Evolutionary conservation across 805 yeast species (phyloP), one percentile per base, ranked within the genome.

Genomic region (Diddensiella santjacobensis): DNA sequence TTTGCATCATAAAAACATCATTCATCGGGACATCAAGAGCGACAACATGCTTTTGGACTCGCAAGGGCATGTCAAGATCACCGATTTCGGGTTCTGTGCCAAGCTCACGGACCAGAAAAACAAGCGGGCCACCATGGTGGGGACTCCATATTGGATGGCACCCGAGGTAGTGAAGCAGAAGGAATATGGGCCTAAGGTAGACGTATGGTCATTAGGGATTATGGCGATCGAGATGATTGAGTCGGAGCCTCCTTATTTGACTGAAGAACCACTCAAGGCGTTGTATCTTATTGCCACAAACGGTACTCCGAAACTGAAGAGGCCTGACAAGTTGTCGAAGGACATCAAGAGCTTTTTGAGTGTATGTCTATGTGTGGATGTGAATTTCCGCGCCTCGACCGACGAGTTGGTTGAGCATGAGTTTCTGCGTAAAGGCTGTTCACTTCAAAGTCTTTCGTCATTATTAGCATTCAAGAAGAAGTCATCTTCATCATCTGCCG

Each of bases 111-210:
- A 84, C 55, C 77, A 79, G 47, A 84, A 86, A 55, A 72, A 85
- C 47, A 90, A 91, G 66, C 81, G 99, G 65, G 89, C 96, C 2
- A 93, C 99, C 3, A 88, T 93, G 96, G 99, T 93, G 15, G 99
- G 99, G 13, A 93, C 99, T 0, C 99, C 99, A 11, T 93, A 93
- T 66, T 93, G 99, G 99, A 93, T 93, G 99, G 99, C 99, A 0
- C 99, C 99, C 1, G 99, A 93, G 66, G 96, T 93, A 46, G 96
- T 93, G 22, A 81, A 90, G 17, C 80, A 95, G 58, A 90, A 89
- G 65, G 96, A 90, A 62, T 93, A 93, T 63, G 99, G 95, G 30
- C 93, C 95, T 42, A 90, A 93, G 64, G 96, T 93, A 39, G 99
- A 93, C 69, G 83, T 93, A 43, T 93, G 99, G 99, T 88, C 96